phyloP scores from a whole-genome alignment of 495 filamentous ascomycete genomes.

The Lasiosphaeris hirsuta region DNA sequence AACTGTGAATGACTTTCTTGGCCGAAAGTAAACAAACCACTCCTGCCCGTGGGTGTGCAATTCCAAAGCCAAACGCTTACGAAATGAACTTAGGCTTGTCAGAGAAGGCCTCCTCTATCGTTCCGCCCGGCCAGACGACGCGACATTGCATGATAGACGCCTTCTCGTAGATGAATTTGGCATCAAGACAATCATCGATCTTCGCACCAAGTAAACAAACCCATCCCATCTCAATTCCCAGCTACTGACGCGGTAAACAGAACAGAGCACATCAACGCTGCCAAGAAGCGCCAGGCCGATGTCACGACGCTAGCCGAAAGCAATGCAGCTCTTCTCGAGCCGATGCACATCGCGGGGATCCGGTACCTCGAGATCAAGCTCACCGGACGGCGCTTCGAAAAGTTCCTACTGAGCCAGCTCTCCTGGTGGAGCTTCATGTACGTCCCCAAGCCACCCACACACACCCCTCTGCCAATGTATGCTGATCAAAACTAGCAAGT shows the following conservation, averaged over 20 bases:
- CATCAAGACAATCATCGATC: constrained; percentile 70
- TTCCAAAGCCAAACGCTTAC: not conserved
- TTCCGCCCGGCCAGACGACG: constrained; percentile 72
- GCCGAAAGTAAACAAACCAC: constrained; percentile 44
- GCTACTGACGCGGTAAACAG: not conserved
- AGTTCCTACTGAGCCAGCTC: constrained; percentile 63
- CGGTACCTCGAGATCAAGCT: constrained; percentile 62
- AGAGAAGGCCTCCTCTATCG: constrained; percentile 69
- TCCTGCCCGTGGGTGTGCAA: no score
- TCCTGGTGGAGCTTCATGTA: constrained; percentile 64
- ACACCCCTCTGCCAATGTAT: not conserved
- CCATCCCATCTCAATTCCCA: not conserved
- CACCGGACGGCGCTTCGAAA: constrained; percentile 68
- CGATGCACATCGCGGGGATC: constrained; percentile 58
- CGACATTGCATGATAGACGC: constrained; percentile 59
- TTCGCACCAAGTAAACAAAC: constrained; percentile 63
- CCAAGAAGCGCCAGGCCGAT: constrained; percentile 57
- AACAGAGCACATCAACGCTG: constrained; percentile 69
- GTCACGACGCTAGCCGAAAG: constrained; percentile 38
- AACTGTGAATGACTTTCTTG: constrained; percentile 60
- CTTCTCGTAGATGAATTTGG: constrained; percentile 58
- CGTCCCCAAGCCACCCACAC: constrained; percentile 7
- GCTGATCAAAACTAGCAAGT: constrained; percentile 39
- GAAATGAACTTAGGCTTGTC: constrained; percentile 48
- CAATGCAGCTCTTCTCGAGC: constrained; percentile 40